Conservation (phyloP, 1,139 yeast genomes). For the Sugiyamaella castrensis region DNA sequence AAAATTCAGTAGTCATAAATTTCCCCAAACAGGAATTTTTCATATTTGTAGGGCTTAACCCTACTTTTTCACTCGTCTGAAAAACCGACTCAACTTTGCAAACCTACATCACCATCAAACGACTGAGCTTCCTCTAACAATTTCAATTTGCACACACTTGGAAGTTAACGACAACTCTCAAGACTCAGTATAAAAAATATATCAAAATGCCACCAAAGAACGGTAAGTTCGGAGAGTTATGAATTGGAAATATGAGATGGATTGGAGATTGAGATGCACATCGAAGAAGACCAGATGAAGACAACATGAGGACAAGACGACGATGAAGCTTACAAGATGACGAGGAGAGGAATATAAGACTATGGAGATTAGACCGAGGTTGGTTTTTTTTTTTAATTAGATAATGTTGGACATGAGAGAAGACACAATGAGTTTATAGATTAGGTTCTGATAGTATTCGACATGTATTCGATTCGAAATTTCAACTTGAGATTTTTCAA, state of each 20-base stretch:
- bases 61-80: neutral
- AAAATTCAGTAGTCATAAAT: neutral
- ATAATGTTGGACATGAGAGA: too few species aligned
- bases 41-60: neutral
- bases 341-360: too few species aligned
- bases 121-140: neutral
- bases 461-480: too few species aligned
- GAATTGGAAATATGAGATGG: neutral
- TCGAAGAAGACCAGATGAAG: neutral
- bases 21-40: neutral
- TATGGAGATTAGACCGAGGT: too few species aligned
- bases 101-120: neutral
- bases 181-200: conserved; percentile 1
- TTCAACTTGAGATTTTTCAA: too few species aligned
- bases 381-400: too few species aligned
- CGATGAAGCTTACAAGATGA: too few species aligned
- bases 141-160: neutral
- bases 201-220: conserved; percentile 23
- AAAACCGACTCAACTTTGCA: neutral
- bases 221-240: conserved; percentile 17
- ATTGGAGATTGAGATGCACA: neutral
- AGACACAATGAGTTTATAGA: too few species aligned
- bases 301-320: neutral
- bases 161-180: neutral
- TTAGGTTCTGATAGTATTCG: too few species aligned